A percentile compares a stretch with the other conserved stretches of the same genome.
Conservation (phyloP, 441 rosid genomes). For the Adansonia madagascariensis region DNA sequence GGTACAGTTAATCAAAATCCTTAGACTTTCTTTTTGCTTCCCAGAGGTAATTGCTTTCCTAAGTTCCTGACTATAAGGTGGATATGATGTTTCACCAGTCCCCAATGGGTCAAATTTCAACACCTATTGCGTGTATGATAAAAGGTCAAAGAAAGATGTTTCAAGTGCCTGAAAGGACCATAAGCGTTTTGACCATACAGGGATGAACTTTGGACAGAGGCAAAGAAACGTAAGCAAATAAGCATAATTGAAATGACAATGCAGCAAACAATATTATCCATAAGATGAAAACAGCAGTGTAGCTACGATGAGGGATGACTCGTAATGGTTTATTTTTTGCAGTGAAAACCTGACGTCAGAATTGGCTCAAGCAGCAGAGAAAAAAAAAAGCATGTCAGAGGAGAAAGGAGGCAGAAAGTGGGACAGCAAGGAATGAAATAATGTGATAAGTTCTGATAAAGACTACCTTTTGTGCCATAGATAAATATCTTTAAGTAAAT, state of each 20-base stretch:
- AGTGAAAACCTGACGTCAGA: not conserved
- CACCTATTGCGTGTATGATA: not conserved
- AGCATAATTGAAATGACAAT: not conserved
- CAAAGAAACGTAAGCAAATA: not conserved
- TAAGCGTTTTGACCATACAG: not conserved
- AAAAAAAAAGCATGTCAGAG: not conserved
- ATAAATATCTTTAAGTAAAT: not conserved
- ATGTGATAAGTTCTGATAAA: not conserved
- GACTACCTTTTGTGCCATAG: not conserved
- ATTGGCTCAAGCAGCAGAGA: not conserved
- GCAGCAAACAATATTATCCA: not conserved
- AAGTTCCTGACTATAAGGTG: not conserved
- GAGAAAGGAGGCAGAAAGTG: not conserved
- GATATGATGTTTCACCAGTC: not conserved
- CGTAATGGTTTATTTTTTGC: not conserved
- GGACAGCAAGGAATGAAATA: not conserved
- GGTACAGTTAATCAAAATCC: not conserved
- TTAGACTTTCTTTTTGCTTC: not conserved
- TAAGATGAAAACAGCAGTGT: not conserved
- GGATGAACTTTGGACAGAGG: not conserved
- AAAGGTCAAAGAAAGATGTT: not conserved
- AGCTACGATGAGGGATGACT: not conserved
- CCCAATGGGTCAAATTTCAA: not conserved
- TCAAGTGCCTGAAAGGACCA: not conserved
- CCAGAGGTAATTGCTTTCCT: not conserved